Conservation (phyloP, 306 rosid species). For the Elaeagnus macrophylla region DNA sequence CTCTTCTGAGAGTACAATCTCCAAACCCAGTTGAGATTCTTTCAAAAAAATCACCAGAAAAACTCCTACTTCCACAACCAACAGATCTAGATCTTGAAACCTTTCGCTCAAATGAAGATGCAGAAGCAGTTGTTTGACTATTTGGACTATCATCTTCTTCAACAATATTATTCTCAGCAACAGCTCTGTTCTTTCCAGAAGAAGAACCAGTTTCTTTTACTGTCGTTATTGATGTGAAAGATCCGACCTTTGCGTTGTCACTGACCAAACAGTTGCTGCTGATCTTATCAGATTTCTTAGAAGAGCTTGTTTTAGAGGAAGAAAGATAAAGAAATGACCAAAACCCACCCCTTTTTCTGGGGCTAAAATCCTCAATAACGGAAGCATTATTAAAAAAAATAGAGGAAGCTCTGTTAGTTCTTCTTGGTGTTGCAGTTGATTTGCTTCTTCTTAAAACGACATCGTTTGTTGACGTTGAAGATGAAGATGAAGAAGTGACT, state of each 20-base stretch:
- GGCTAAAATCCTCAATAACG: slow-evolving; percentile 31
- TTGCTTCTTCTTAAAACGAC: slow-evolving; percentile 67
- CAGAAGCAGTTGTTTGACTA: slow-evolving; percentile 31
- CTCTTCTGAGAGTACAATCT: slow-evolving; percentile 82
- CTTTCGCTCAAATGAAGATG: slow-evolving; percentile 70
- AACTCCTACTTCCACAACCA: slow-evolving; percentile 94
- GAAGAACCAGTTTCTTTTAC: slow-evolving; percentile 1
- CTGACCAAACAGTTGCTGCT: not conserved
- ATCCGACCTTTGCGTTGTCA: slow-evolving; percentile 16
- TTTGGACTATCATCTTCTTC: slow-evolving; percentile 43
- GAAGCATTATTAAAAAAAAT: slow-evolving; percentile 17
- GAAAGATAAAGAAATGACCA: slow-evolving; percentile 80
- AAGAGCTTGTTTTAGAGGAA: slow-evolving; percentile 19
- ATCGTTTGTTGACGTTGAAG: slow-evolving; percentile 16
- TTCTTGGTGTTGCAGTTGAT: slow-evolving; percentile 60
- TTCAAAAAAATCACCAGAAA: slow-evolving; percentile 90
- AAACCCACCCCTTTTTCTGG: slow-evolving; percentile 60
- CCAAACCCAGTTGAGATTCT: slow-evolving; percentile 97
- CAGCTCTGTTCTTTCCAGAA: not conserved
- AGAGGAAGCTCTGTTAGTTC: slow-evolving; percentile 21
- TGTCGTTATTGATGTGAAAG: slow-evolving; percentile 10
- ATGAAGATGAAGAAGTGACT: slow-evolving; percentile 10
- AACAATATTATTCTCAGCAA: not conserved
- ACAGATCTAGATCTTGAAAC: slow-evolving; percentile 96
- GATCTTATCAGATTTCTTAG: slow-evolving; percentile 18